Conservation (phyloP, 2,329 filamentous ascomycete species). For the Acephala macrosclerotiorum region DNA sequence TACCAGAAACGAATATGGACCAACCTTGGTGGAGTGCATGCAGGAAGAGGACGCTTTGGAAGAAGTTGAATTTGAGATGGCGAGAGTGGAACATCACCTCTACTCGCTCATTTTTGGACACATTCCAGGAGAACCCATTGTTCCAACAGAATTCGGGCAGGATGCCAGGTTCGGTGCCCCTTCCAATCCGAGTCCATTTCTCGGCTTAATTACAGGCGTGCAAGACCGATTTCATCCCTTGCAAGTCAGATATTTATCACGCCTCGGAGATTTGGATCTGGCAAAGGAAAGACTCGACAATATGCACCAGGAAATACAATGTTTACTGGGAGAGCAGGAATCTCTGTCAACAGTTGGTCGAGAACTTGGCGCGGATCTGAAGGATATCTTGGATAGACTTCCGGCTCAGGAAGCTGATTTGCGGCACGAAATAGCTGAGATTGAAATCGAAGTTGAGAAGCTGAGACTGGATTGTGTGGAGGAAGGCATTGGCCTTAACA, state of each 20-base stretch:
- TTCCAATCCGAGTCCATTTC: neutral
- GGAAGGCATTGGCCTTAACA: slow-evolving; percentile 23
- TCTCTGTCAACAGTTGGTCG: neutral
- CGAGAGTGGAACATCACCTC: slow-evolving; percentile 22
- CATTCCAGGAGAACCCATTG: neutral
- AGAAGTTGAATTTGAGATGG: slow-evolving; percentile 27
- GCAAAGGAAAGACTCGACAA: slow-evolving; percentile 20
- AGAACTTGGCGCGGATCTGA: slow-evolving; percentile 5
- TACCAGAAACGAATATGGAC: slow-evolving; percentile 33
- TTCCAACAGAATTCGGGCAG: neutral
- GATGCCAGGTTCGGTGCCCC: neutral
- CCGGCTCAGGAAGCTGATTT: slow-evolving; percentile 16
- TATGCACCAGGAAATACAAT: slow-evolving; percentile 18
- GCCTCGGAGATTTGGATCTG: slow-evolving; percentile 32
- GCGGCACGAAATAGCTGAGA: slow-evolving; percentile 14
- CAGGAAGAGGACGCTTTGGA: slow-evolving; percentile 26
- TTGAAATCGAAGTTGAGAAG: slow-evolving; percentile 21
- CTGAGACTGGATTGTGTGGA: slow-evolving; percentile 23
- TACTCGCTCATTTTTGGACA: neutral
- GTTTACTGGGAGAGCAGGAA: slow-evolving; percentile 9
- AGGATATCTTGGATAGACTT: slow-evolving; percentile 12
- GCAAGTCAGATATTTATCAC: slow-evolving; percentile 24
- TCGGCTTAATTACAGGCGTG: slow-evolving; percentile 12
- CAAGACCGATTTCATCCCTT: slow-evolving; percentile 22
- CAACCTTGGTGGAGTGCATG: slow-evolving; percentile 28